Conservation (phyloP, 1,284 basidiomycete species). For the Ganoderma meredithae region DNA sequence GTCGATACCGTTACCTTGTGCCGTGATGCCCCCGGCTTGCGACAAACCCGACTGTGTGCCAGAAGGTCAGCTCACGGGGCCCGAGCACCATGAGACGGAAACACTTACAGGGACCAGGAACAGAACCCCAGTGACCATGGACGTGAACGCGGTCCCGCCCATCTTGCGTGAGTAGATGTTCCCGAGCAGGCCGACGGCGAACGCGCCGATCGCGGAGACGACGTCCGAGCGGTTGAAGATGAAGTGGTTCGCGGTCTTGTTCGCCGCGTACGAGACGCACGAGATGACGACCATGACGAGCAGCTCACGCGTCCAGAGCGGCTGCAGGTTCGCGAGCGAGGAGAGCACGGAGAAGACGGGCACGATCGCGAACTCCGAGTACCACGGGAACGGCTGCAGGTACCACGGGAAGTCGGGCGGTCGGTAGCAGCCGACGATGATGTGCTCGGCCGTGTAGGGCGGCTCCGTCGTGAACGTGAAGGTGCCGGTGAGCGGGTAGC, state of each 20-base stretch:
- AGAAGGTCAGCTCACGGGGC: neutral
- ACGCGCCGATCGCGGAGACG: slow-evolving; percentile 87
- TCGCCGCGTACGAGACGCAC: slow-evolving; percentile 79
- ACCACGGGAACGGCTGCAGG: slow-evolving; percentile 78
- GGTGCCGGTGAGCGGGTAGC: slow-evolving; percentile 65
- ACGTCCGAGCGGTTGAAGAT: slow-evolving; percentile 88
- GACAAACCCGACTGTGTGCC: slow-evolving; percentile 79
- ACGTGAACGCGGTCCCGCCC: slow-evolving; percentile 90
- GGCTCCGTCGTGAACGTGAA: slow-evolving; percentile 78
- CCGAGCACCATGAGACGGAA: slow-evolving; percentile 6
- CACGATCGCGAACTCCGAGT: slow-evolving; percentile 82
- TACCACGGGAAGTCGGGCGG: slow-evolving; percentile 76
- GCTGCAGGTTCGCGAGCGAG: slow-evolving; percentile 82
- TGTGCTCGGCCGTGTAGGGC: slow-evolving; percentile 49
- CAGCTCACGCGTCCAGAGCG: slow-evolving; percentile 72
- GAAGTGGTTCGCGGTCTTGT: slow-evolving; percentile 83
- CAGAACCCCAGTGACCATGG: slow-evolving; percentile 88
- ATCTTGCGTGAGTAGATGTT: slow-evolving; percentile 87
- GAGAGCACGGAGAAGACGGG: slow-evolving; percentile 82
- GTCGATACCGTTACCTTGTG: slow-evolving; percentile 73
- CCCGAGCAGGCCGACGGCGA: slow-evolving; percentile 83
- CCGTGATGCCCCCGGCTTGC: slow-evolving; percentile 83
- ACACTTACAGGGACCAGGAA: slow-evolving; percentile 78
- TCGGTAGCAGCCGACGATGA: slow-evolving; percentile 75
- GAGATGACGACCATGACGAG: slow-evolving; percentile 88